Conservation (phyloP, 108 stramenopile species). For the Nitzschia inconspicua region DNA sequence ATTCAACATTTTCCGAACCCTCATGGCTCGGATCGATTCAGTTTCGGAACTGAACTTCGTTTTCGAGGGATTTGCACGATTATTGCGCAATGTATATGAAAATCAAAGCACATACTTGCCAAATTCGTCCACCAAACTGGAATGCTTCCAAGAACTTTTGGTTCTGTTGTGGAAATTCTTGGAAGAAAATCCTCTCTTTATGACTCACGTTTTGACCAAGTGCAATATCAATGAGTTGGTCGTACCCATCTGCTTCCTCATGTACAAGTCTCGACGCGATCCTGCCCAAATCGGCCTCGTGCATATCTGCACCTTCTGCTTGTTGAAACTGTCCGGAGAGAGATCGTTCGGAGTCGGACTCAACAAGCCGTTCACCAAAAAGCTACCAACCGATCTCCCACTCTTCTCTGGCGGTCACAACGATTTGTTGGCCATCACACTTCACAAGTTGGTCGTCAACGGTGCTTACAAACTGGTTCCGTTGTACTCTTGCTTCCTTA, state of each 20-base stretch:
- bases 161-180: constrained; percentile 96
- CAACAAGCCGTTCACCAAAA: constrained; percentile 85
- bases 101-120: constrained; percentile 76
- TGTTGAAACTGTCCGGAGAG: constrained; percentile 93
- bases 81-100: constrained; percentile 87
- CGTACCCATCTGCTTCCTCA: constrained; percentile 91
- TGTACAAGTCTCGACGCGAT: constrained; percentile 90
- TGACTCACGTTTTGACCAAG: constrained; percentile 79
- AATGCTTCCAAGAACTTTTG: constrained; percentile 93
- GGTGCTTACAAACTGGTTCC: constrained; percentile 85
- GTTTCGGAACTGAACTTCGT: constrained; percentile 73
- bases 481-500: constrained; percentile 94
- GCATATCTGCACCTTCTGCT: constrained; percentile 95
- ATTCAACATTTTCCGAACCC: constrained; percentile 87
- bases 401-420: constrained; percentile 89
- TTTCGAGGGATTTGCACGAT: constrained; percentile 82
- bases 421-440: constrained; percentile 90
- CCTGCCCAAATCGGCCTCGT: constrained; percentile 87
- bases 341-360: constrained; percentile 92
- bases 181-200: constrained; percentile 92
- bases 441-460: constrained; percentile 95
- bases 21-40: constrained; percentile 77
- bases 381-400: constrained; percentile 83
- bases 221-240: constrained; percentile 83
- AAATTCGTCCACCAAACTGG: constrained; percentile 53